Evolutionary conservation across 495 filamentous ascomycete genomes (phyloP).

Genomic region (Hyaloscypha finlandica): DNA sequence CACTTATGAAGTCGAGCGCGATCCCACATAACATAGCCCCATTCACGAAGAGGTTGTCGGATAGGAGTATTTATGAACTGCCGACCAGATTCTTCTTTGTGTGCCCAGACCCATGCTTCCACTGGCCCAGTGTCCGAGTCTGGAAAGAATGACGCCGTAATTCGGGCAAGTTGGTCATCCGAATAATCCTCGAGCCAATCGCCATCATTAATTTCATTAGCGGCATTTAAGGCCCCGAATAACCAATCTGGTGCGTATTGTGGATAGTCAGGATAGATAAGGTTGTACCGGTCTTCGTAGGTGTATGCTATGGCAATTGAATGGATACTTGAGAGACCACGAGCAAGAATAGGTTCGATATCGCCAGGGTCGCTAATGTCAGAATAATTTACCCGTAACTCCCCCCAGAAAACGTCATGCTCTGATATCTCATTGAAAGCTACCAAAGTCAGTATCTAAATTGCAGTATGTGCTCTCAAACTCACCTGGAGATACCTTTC

Average conservation of each 20-base stretch:
- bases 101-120: slow-evolving; percentile 12
- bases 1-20: slow-evolving; percentile 17
- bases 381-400: slow-evolving; percentile 3
- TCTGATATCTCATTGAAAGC: slow-evolving; percentile 26
- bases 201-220: background rate
- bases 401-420: slow-evolving; percentile 22
- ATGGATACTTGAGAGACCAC: slow-evolving; percentile 4
- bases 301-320: slow-evolving; percentile 1
- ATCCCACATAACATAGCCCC: slow-evolving; percentile 33
- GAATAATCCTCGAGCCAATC: background rate
- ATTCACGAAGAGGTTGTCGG: slow-evolving; percentile 13
- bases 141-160: background rate
- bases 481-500: slow-evolving; percentile 7
- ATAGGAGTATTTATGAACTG: slow-evolving; percentile 6
- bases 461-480: slow-evolving; percentile 6
- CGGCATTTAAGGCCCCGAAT: background rate
- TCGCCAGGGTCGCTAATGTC: background rate
- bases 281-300: slow-evolving; percentile 6
- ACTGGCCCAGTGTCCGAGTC: slow-evolving; percentile 12
- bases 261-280: slow-evolving; percentile 2
- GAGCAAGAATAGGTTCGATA: background rate
- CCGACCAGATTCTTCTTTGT: background rate
- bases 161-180: background rate
- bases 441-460: slow-evolving; percentile 6
- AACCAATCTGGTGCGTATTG: background rate